phyloP scores from a whole-genome alignment of 2,329 filamentous ascomycete species.

The Penicillium sp. region DNA sequence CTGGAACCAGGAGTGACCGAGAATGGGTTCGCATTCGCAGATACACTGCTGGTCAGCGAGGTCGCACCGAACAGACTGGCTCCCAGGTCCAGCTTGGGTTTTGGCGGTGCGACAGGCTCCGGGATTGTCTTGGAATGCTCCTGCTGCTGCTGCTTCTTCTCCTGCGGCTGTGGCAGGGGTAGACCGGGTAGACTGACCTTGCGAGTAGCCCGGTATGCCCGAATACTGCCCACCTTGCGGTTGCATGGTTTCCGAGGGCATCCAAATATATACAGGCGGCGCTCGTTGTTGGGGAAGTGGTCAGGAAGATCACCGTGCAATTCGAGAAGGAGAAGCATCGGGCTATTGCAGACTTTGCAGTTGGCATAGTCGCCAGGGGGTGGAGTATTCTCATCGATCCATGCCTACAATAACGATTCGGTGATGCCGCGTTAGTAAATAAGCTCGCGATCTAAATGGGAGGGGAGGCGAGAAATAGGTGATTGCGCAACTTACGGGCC shows the following conservation, averaged over 20 bases:
- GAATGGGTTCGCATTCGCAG: conserved; percentile 51
- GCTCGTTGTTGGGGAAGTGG: conserved; percentile 77
- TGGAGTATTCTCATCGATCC: conserved; percentile 66
- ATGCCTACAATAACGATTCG: conserved; percentile 54
- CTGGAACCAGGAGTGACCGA: conserved; percentile 33
- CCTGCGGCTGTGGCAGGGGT: conserved; percentile 20
- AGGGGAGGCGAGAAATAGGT: not conserved
- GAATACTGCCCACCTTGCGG: conserved; percentile 73
- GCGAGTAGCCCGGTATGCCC: conserved; percentile 65
- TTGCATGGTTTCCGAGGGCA: conserved; percentile 74
- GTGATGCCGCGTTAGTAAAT: conserved; percentile 12
- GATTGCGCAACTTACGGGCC: conserved; percentile 58
- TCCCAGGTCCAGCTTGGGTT: conserved; percentile 37
- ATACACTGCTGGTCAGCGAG: conserved; percentile 31
- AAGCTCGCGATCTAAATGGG: not conserved
- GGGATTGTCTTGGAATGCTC: not conserved
- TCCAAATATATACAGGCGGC: conserved; percentile 78
- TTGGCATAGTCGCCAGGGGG: conserved; percentile 72
- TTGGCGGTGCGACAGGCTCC: conserved; percentile 12
- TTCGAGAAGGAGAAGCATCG: conserved; percentile 81
- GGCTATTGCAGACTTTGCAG: conserved; percentile 79
- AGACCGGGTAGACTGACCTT: conserved; percentile 33
- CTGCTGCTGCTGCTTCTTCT: conserved; percentile 3
- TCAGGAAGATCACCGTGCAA: conserved; percentile 86
- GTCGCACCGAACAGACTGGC: conserved; percentile 59